Percentiles rank a stretch among this genome's conserved stretches.
Conservation (phyloP, 768 basidiomycete species). For the Amanita fuliginea region DNA sequence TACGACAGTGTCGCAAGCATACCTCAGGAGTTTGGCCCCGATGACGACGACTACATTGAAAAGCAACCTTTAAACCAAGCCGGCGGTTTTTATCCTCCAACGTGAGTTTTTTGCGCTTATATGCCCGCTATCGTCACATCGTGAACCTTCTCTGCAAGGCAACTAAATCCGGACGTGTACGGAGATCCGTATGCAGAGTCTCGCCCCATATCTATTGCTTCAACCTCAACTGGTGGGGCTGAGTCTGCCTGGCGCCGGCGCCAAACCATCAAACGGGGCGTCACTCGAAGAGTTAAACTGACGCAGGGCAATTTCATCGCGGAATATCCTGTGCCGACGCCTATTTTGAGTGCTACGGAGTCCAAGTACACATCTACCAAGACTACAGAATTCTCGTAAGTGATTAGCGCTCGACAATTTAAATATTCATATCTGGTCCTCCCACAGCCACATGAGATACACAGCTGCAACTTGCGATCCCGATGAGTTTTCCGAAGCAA, state of each 20-base stretch:
- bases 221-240: constrained; percentile 41
- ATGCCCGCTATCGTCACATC: background rate
- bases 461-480: constrained; percentile 89
- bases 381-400: constrained; percentile 88
- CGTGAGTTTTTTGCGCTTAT: constrained; percentile 31
- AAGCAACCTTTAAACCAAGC: constrained; percentile 64
- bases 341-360: constrained; percentile 76
- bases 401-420: constrained; percentile 7
- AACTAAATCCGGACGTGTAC: constrained; percentile 45
- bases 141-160: constrained; percentile 11
- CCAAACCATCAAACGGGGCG: constrained; percentile 84
- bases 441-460: constrained; percentile 77
- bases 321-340: constrained; percentile 81
- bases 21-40: constrained; percentile 41
- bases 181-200: constrained; percentile 52
- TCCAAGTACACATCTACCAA: constrained; percentile 59
- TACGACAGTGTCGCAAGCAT: constrained; percentile 51
- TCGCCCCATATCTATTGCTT: constrained; percentile 41
- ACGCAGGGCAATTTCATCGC: constrained; percentile 89
- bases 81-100: constrained; percentile 66
- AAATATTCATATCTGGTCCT: background rate
- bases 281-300: constrained; percentile 90
- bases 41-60: constrained; percentile 65
- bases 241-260: constrained; percentile 63
- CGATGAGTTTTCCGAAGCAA: constrained; percentile 72